These are phyloP conservation scores for Brassica juncea DNA, from an alignment of 345 rosid species.

Conservation along the genomic window DNA sequence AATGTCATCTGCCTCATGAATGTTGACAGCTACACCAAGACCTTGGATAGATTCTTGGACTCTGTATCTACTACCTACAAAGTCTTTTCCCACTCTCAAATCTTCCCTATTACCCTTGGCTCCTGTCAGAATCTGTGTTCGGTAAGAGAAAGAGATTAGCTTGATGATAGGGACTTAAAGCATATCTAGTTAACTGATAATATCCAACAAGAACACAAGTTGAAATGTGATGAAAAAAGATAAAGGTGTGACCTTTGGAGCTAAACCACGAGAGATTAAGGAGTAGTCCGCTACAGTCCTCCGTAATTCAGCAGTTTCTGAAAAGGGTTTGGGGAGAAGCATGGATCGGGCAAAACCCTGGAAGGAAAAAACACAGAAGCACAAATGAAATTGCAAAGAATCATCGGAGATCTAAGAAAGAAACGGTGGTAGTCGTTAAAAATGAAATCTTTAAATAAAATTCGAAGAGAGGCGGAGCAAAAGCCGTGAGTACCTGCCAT, in stretches of 20 bases:
- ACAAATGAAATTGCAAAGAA: neutral
- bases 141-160: neutral
- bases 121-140: conserved; percentile 56
- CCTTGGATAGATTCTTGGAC: conserved; percentile 60
- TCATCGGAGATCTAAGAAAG: neutral
- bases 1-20: conserved; percentile 44
- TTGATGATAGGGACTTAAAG: conserved; percentile 10
- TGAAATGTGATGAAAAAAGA: conserved; percentile 1
- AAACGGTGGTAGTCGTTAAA: neutral
- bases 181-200: neutral
- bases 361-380: conserved; percentile 7
- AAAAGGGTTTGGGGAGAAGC: conserved; percentile 32
- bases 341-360: conserved; percentile 32
- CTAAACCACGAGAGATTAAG: conserved; percentile 30
- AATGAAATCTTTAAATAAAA: neutral
- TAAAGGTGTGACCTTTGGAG: conserved; percentile 32
- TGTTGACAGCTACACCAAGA: conserved; percentile 51
- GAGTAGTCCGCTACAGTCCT: conserved; percentile 13
- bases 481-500: conserved; percentile 60
- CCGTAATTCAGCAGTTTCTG: conserved; percentile 18
- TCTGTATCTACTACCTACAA: conserved; percentile 65
- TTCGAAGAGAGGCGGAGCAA: neutral
- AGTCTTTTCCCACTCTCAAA: conserved; percentile 53
- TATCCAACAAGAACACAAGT: neutral
- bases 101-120: conserved; percentile 58